Percentiles rank a stretch among this genome's conserved stretches.
These are phyloP conservation scores for Cyanidium caldarium DNA, from an alignment of 23 red algal species.

Conservation along the genomic window DNA sequence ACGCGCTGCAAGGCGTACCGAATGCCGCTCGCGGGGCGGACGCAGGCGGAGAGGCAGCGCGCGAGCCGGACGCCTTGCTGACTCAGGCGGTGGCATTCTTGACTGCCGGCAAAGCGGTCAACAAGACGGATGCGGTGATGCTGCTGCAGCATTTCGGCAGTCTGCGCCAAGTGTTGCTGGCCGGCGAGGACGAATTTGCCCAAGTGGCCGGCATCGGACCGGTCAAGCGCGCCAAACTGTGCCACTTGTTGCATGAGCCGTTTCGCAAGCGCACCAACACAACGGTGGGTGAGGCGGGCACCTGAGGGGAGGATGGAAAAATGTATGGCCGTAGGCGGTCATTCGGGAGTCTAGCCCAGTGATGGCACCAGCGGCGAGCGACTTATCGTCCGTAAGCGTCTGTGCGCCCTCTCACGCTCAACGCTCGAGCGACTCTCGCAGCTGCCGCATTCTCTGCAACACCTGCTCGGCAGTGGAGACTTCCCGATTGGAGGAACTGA, in stretches of 20 bases:
- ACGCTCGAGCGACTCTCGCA: no score
- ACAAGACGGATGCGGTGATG: slow-evolving; percentile 56
- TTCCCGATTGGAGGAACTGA: no score
- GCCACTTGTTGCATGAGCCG: background rate
- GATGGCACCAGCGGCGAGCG: no score
- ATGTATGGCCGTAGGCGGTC: no score
- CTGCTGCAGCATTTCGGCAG: slow-evolving; percentile 48
- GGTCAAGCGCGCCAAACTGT: background rate
- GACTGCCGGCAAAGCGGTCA: slow-evolving; percentile 42
- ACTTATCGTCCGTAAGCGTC: no score
- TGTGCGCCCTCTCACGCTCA: no score
- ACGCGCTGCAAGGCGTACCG: slow-evolving; percentile 8
- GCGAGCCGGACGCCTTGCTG: slow-evolving; percentile 23
- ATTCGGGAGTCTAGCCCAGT: no score
- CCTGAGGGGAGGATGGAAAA: no score
- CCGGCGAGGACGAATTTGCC: background rate
- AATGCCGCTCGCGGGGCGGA: background rate
- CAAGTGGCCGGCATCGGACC: background rate
- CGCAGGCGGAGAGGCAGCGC: slow-evolving; percentile 2
- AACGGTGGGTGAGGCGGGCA: no score
- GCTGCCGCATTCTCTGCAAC: no score
- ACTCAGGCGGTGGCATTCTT: slow-evolving; percentile 33
- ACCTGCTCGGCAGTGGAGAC: no score
- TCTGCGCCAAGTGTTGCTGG: background rate
- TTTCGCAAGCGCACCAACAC: no score